phyloP scores from a whole-genome alignment of 1,139 yeast species.

The Magnusiomyces suaveolens region DNA sequence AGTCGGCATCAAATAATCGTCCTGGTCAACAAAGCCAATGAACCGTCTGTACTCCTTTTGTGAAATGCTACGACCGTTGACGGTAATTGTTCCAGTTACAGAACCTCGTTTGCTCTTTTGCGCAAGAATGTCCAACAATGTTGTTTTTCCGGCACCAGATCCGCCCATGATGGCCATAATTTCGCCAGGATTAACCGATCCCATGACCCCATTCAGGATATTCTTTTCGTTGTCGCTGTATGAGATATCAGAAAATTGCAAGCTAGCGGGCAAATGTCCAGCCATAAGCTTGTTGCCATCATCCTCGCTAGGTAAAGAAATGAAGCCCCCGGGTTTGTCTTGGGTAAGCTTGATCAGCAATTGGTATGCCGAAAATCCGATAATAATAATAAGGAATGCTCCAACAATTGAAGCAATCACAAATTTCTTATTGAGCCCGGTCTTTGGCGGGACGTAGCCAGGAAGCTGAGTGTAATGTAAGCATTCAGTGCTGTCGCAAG shows the following conservation, averaged over 20 bases:
- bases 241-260: constrained; percentile 63
- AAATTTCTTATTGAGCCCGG: constrained; percentile 42
- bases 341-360: constrained; percentile 24
- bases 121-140: constrained; percentile 81
- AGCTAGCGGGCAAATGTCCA: constrained; percentile 62
- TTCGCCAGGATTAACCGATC: constrained; percentile 75
- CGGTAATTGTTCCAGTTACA: constrained; percentile 53
- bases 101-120: constrained; percentile 73
- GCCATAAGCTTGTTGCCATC: constrained; percentile 31
- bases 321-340: constrained; percentile 19
- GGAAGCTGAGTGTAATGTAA: constrained; percentile 87
- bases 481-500: constrained; percentile 83
- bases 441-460: constrained; percentile 64
- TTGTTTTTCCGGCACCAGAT: constrained; percentile 96
- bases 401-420: constrained; percentile 44
- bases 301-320: constrained; percentile 32
- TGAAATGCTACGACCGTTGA: constrained; percentile 49
- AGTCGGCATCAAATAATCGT: constrained; percentile 82
- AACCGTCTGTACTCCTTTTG: constrained; percentile 48
- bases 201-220: constrained; percentile 57
- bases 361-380: constrained; percentile 38
- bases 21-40: constrained; percentile 96
- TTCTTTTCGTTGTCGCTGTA: constrained; percentile 50
- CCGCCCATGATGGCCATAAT: constrained; percentile 97
- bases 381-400: constrained; percentile 34